Evolutionary conservation across 164 flowering plant species (phyloP).

Genomic region (Kingdonia uniflora): DNA sequence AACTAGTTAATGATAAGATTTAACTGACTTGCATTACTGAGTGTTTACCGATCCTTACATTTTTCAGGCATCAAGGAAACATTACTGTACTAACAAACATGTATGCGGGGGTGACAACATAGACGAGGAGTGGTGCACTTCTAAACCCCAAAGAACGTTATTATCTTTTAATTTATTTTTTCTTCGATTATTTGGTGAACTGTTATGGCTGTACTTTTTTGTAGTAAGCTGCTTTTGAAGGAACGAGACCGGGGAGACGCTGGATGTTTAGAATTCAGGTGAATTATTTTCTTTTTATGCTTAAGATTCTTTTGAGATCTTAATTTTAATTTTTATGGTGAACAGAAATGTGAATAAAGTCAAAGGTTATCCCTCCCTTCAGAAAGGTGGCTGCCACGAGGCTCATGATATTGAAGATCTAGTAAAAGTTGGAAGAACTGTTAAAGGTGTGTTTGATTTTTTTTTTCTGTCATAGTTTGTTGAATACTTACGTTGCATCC

Average conservation of each 20-base stretch:
- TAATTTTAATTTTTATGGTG: not conserved
- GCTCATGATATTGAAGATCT: constrained; percentile 97
- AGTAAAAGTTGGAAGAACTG: constrained; percentile 71
- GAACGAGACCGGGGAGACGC: constrained; percentile 19
- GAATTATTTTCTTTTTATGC: constrained; percentile 17
- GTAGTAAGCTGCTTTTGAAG: constrained; percentile 74
- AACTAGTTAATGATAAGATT: too few relatives aligned
- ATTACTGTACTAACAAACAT: constrained; percentile 65
- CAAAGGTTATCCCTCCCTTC: constrained; percentile 64
- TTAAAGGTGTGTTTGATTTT: constrained; percentile 40
- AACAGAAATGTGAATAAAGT: constrained; percentile 65
- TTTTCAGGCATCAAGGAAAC: constrained; percentile 78
- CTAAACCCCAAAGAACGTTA: constrained; percentile 5
- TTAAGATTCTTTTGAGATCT: not conserved
- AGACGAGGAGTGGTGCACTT: constrained; percentile 79
- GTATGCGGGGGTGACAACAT: constrained; percentile 51
- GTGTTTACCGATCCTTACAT: not conserved
- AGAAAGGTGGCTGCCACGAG: constrained; percentile 82
- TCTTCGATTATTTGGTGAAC: constrained; percentile 9
- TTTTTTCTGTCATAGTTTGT: constrained; percentile 9
- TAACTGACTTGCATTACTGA: too few relatives aligned
- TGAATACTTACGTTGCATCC: constrained; percentile 5
- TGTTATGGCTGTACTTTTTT: constrained; percentile 11
- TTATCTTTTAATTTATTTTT: constrained; percentile 1
- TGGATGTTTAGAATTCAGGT: constrained; percentile 72